A percentile compares a stretch with the other conserved stretches of the same genome.
Evolutionary conservation across 2,329 filamentous ascomycete genomes (phyloP).

Genomic region (Colletotrichum coccodes): DNA sequence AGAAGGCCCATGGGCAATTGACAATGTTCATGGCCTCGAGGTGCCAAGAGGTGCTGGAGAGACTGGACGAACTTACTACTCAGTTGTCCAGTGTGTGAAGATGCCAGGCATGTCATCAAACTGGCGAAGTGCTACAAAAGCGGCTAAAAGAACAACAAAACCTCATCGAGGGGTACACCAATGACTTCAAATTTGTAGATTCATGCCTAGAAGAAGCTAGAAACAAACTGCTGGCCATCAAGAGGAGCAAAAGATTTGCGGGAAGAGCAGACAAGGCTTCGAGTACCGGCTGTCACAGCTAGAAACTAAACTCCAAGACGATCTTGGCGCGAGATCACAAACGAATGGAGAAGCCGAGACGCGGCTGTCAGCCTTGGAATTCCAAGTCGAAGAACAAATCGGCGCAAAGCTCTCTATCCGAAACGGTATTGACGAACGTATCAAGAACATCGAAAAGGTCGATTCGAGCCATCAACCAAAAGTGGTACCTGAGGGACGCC

Average conservation of each 20-base stretch:
- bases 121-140: neutral
- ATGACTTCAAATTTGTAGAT: neutral
- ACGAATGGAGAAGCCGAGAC: neutral
- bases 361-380: neutral
- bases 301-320: neutral
- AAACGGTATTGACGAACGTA: neutral
- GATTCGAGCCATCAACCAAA: neutral
- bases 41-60: slow-evolving; percentile 12
- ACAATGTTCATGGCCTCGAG: slow-evolving; percentile 6
- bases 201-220: neutral
- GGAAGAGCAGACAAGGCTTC: neutral
- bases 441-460: neutral
- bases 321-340: neutral
- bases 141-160: neutral
- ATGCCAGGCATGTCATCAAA: neutral
- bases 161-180: neutral
- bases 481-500: neutral
- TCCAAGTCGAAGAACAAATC: neutral
- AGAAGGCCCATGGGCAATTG: slow-evolving; percentile 19
- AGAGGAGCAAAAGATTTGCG: neutral
- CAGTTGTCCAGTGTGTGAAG: neutral
- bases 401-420: neutral
- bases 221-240: neutral
- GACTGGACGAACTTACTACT: neutral
- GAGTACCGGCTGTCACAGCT: neutral